Conservation (phyloP, 495 filamentous ascomycete genomes). For the Chaetomium cochliodes region DNA sequence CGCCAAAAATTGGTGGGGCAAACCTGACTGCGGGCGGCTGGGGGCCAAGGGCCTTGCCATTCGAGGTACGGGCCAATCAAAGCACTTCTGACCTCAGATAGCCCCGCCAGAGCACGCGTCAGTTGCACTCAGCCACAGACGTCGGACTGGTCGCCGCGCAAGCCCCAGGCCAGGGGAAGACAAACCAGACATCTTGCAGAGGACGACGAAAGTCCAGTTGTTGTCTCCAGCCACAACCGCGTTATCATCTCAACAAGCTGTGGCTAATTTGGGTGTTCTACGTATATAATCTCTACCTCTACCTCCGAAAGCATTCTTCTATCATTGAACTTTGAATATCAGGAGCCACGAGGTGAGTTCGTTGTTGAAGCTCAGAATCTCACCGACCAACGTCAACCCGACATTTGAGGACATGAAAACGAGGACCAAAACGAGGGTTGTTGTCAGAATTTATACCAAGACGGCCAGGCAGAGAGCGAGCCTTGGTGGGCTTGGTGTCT, state of each 20-base stretch:
- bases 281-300: too few species aligned
- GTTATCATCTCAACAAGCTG: too few species aligned
- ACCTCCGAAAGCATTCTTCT: too few species aligned
- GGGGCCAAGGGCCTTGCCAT: background rate
- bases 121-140: constrained; percentile 19
- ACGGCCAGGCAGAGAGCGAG: background rate
- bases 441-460: constrained; percentile 9
- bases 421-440: background rate
- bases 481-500: background rate
- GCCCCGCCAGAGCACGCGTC: constrained; percentile 14
- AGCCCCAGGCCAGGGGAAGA: background rate
- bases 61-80: background rate
- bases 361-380: background rate
- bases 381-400: background rate
- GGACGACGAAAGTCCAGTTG: too few species aligned
- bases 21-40: constrained; percentile 1
- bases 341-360: background rate
- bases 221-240: too few species aligned
- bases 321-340: too few species aligned
- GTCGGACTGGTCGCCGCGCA: background rate
- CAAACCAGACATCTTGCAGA: too few species aligned
- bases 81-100: background rate
- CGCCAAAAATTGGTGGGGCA: constrained; percentile 25
- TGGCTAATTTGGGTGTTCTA: too few species aligned
- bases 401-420: background rate